Evolutionary conservation across 768 basidiomycete species (phyloP).

Genomic region (Mrakia blollopis): DNA sequence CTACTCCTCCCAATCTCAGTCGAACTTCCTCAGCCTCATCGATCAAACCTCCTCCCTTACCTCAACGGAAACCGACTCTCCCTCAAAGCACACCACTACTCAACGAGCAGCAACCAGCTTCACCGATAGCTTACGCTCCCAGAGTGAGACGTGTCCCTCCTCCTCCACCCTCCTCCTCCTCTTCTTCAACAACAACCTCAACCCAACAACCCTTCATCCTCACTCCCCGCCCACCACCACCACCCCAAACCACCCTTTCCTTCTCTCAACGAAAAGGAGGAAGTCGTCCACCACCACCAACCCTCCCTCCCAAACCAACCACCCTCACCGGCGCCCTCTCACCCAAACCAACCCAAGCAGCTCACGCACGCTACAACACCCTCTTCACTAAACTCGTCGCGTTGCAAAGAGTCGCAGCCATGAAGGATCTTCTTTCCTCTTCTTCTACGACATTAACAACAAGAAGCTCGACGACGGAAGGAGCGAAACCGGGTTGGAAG

Average conservation of each 20-base stretch:
- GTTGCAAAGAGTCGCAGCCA: background rate
- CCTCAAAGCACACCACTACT: too few relatives aligned
- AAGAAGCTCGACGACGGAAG: background rate
- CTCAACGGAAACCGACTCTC: background rate
- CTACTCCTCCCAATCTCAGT: background rate
- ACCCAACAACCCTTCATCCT: background rate
- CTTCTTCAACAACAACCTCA: background rate
- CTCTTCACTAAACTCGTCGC: background rate
- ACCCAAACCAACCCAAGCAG: background rate
- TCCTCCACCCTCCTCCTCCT: background rate
- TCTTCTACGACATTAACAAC: background rate
- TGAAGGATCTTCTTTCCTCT: background rate
- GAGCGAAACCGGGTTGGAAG: constrained; percentile 1
- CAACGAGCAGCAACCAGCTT: background rate
- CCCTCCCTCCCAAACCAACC: background rate
- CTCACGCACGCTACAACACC: background rate
- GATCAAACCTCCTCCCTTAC: background rate
- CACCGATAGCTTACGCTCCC: background rate
- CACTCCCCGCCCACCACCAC: background rate
- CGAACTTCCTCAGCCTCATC: background rate
- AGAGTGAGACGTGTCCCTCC: background rate
- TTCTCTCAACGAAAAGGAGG: too few relatives aligned
- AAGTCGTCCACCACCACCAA: too few relatives aligned
- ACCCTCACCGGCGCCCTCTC: background rate
- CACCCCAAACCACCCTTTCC: background rate